Base-by-base conservation (phyloP, 495 filamentous ascomycete species). In the Annulohypoxylon moriforme region DNA sequence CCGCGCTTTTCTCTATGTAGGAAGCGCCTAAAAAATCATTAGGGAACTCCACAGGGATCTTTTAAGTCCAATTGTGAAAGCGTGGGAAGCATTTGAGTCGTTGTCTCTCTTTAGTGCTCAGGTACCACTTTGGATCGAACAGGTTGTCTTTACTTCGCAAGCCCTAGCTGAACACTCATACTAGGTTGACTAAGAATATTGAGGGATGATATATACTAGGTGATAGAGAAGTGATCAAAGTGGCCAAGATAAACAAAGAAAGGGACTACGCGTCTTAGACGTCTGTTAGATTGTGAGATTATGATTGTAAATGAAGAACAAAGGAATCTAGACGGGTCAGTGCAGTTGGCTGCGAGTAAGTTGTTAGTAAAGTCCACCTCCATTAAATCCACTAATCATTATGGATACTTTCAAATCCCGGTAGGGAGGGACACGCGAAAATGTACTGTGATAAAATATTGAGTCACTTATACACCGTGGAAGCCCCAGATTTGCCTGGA, bases 21-120 rank as follows among this genome's bases (percentile, higher is more conserved):
- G 58, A 69, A 40, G 55, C 33, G 65, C 64, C 55, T 42, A 53
- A 68, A 68, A 72, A 71, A 24, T 62, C 62, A 56, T 56, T 61
- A 71, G 56, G 55, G 55, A 55, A 53, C 33, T 53, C 16, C 18
- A 42, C 68, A 71, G 61, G 68, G 68, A 33, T 66, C 65, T 24
- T 52, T n/a, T 2, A 5, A 14, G 36, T n/a, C 1, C 36, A 10
- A 40, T 6, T 29, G 27, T 29, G 24, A n/a, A n/a, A n/a, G n/a
- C n/a, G n/a, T n/a, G n/a, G n/a, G n/a, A n/a, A n/a, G n/a, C n/a
- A n/a, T n/a, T n/a, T n/a, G n/a, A 31, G 22, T 29, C 49, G 38
- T 46, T 25, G 14, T 58, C 40, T 56, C 7, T 47, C 50, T 60
- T 14, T 2, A 22, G 6, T 60, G 47, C 60, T 65, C 53, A 42